Evolutionary conservation across 768 basidiomycete species (phyloP).

Genomic region (Amanita rimosa): DNA sequence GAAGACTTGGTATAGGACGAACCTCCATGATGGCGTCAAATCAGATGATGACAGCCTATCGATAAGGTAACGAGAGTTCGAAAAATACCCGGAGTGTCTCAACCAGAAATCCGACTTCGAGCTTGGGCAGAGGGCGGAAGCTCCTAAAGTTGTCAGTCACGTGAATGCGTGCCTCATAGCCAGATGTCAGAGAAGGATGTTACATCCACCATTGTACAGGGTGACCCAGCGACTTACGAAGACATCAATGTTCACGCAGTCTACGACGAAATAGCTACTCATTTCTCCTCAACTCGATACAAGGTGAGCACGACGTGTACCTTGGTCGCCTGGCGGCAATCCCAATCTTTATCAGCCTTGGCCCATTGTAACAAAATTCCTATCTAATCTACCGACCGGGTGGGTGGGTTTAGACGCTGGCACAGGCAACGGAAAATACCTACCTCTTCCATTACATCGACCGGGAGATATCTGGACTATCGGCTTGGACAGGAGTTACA

Average conservation of each 20-base stretch:
- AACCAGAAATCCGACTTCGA: slow-evolving; percentile 13
- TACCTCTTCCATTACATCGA: slow-evolving; percentile 59
- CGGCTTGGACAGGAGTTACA: slow-evolving; percentile 75
- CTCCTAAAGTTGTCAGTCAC: slow-evolving; percentile 17
- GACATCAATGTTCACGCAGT: slow-evolving; percentile 67
- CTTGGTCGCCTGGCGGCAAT: background rate
- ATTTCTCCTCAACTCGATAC: slow-evolving; percentile 86
- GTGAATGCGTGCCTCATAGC: slow-evolving; percentile 11
- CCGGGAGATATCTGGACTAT: slow-evolving; percentile 59
- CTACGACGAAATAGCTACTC: slow-evolving; percentile 77
- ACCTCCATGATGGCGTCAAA: slow-evolving; percentile 38
- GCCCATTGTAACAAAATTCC: slow-evolving; percentile 76
- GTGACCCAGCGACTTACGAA: slow-evolving; percentile 53
- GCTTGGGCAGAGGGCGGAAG: slow-evolving; percentile 36
- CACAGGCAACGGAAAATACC: slow-evolving; percentile 96
- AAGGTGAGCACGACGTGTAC: slow-evolving; percentile 36
- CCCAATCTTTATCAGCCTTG: slow-evolving; percentile 41
- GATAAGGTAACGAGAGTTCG: slow-evolving; percentile 11
- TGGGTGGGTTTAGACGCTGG: slow-evolving; percentile 91
- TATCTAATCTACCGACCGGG: slow-evolving; percentile 58
- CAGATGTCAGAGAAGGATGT: slow-evolving; percentile 3
- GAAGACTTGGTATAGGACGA: slow-evolving; percentile 10
- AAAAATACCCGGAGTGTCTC: slow-evolving; percentile 10
- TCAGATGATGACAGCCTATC: slow-evolving; percentile 9
- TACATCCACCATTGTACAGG: slow-evolving; percentile 18